phyloP scores from a whole-genome alignment of 225 moss, liverwort and hornwort species.

The Anthoceros angustus region DNA sequence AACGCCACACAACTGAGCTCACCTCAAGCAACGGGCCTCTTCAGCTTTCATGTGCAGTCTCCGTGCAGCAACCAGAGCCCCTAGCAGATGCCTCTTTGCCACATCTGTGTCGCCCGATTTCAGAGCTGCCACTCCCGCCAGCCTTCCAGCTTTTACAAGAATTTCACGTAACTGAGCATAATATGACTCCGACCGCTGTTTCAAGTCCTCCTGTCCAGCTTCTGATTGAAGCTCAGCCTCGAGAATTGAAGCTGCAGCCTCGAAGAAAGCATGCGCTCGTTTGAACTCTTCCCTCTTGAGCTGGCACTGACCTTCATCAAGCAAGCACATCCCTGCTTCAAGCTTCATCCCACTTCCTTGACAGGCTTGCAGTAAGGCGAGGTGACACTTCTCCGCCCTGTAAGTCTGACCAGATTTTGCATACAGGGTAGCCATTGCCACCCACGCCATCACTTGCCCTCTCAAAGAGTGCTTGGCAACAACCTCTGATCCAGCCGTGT shows the following conservation, averaged over 20 bases:
- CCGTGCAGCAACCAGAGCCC: constrained; percentile 13
- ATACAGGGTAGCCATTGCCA: constrained; percentile 23
- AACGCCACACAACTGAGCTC: neutral
- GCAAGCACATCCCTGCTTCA: constrained; percentile 11
- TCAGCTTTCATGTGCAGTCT: constrained; percentile 13
- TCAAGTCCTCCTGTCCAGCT: neutral
- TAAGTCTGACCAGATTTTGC: constrained; percentile 9
- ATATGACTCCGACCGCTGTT: neutral
- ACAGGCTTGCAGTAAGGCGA: constrained; percentile 10
- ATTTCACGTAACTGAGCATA: constrained; percentile 8
- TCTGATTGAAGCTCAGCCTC: constrained; percentile 6
- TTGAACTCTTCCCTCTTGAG: constrained; percentile 12
- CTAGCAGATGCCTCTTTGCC: constrained; percentile 12
- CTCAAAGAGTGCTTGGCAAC: constrained; percentile 22
- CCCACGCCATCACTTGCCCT: constrained; percentile 33
- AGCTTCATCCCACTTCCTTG: constrained; percentile 12
- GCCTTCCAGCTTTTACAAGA: constrained; percentile 11
- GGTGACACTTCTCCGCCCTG: constrained; percentile 12
- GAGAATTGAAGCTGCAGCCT: constrained; percentile 12
- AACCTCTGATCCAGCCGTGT: constrained; percentile 23
- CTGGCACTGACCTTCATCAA: constrained; percentile 15
- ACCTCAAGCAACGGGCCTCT: constrained; percentile 17
- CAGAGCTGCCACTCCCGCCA: constrained; percentile 13
- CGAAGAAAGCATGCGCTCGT: constrained; percentile 10
- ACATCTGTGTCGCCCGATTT: constrained; percentile 8